Conservation (phyloP, 768 basidiomycete genomes). For the Hemileccinum impolitum region DNA sequence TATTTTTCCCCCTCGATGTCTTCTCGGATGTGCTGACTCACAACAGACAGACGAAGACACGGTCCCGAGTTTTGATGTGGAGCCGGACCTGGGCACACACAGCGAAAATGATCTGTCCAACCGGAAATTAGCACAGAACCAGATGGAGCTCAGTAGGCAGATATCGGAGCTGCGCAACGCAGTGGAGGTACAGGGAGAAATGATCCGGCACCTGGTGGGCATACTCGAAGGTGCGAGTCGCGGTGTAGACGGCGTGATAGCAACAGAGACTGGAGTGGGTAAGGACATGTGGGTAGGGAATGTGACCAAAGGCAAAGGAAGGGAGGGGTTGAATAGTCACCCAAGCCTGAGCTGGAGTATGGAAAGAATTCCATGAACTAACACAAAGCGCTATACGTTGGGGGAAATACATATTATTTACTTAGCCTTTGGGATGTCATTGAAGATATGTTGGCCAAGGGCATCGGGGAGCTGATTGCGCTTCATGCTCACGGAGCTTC, state of each 20-base stretch:
- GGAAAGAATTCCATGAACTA: slow-evolving; percentile 15
- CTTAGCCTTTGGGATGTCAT: too few relatives aligned
- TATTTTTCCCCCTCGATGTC: too few relatives aligned
- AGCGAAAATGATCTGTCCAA: slow-evolving; percentile 47
- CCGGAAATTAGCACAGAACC: slow-evolving; percentile 61
- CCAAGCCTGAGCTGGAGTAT: not conserved
- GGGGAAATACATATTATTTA: too few relatives aligned
- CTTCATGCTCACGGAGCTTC: too few relatives aligned
- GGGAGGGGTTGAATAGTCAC: slow-evolving; percentile 1
- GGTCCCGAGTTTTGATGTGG: not conserved
- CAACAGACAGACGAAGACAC: slow-evolving; percentile 2
- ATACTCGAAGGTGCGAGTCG: slow-evolving; percentile 10
- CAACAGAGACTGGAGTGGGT: not conserved
- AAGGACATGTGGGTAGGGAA: not conserved
- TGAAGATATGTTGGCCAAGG: too few relatives aligned
- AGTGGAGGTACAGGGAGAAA: slow-evolving; percentile 56
- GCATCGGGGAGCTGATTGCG: too few relatives aligned
- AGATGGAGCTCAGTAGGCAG: slow-evolving; percentile 62
- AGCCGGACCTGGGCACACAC: slow-evolving; percentile 4
- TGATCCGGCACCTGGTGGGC: slow-evolving; percentile 36
- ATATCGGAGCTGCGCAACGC: slow-evolving; percentile 53
- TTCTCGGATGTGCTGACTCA: not conserved
- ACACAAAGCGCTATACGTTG: not conserved
- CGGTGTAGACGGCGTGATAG: not conserved
- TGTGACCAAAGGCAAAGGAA: slow-evolving; percentile 15